phyloP scores from a whole-genome alignment of 108 stramenopile species.

The Fistulifera pelliculosa region DNA sequence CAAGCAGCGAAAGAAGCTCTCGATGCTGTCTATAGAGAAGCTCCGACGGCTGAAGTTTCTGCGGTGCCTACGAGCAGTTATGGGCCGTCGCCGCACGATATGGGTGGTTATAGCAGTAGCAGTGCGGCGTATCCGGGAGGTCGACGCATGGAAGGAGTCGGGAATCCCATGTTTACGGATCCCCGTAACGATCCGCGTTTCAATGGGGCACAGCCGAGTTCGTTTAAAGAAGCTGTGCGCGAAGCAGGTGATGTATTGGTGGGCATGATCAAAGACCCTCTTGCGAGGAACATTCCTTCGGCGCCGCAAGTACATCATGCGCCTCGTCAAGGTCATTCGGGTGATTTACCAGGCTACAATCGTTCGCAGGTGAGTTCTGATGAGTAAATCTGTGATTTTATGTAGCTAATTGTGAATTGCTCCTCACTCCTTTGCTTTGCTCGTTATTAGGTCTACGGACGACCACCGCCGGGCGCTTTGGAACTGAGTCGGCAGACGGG shows the following conservation, averaged over 20 bases:
- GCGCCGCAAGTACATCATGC: slow-evolving; percentile 13
- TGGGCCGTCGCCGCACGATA: slow-evolving; percentile 5
- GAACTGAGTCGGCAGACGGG: slow-evolving; percentile 60
- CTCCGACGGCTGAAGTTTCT: slow-evolving; percentile 18
- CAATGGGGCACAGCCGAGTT: slow-evolving; percentile 6
- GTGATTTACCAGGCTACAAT: slow-evolving; percentile 8
- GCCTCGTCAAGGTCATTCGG: slow-evolving; percentile 23
- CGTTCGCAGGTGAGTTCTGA: slow-evolving; percentile 5
- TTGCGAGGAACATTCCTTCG: slow-evolving; percentile 44
- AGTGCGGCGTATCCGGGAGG: slow-evolving; percentile 4
- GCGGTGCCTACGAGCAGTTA: background rate
- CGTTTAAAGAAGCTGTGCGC: slow-evolving; percentile 28
- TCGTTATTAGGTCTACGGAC: slow-evolving; percentile 20
- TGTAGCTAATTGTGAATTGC: no score
- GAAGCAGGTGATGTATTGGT: slow-evolving; percentile 60
- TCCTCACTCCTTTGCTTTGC: no score
- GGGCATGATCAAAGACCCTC: slow-evolving; percentile 84
- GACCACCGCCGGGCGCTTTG: slow-evolving; percentile 58
- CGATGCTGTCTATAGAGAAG: slow-evolving; percentile 86
- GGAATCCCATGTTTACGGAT: slow-evolving; percentile 84
- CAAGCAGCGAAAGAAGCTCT: slow-evolving; percentile 92
- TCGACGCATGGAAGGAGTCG: slow-evolving; percentile 80
- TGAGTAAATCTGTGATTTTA: no score
- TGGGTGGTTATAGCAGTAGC: slow-evolving; percentile 1
- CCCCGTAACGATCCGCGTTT: slow-evolving; percentile 41